phyloP scores from a whole-genome alignment of 306 rosid species.

The Casuarina cunninghamiana region DNA sequence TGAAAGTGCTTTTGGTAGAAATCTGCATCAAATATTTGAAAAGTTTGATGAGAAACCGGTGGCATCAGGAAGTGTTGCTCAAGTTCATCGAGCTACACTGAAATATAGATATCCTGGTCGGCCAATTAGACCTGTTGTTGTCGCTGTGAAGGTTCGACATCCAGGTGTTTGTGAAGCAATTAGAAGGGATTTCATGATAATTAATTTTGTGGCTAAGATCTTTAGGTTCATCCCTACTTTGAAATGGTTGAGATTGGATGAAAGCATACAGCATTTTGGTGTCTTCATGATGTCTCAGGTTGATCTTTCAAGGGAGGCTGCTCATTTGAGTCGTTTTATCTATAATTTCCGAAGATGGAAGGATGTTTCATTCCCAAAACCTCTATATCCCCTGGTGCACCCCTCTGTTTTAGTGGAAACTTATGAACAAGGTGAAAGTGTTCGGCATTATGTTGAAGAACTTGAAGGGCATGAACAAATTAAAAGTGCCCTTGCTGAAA shows the following conservation, averaged over 20 bases:
- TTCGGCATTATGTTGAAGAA: slow-evolving; percentile 58
- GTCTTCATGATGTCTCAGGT: slow-evolving; percentile 80
- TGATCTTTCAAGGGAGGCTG: slow-evolving; percentile 85
- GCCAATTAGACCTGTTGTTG: slow-evolving; percentile 57
- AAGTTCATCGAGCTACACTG: slow-evolving; percentile 76
- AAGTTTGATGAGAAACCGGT: slow-evolving; percentile 69
- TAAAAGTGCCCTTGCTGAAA: slow-evolving; percentile 72
- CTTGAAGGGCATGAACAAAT: slow-evolving; percentile 61
- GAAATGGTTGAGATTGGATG: slow-evolving; percentile 72
- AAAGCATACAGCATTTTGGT: slow-evolving; percentile 70
- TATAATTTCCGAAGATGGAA: slow-evolving; percentile 68
- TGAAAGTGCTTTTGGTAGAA: slow-evolving; percentile 70
- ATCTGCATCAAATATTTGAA: slow-evolving; percentile 67
- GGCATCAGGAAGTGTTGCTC: slow-evolving; percentile 88
- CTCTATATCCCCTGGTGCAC: slow-evolving; percentile 77
- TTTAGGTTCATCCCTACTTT: slow-evolving; percentile 52
- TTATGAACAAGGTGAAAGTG: slow-evolving; percentile 72
- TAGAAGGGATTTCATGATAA: slow-evolving; percentile 67
- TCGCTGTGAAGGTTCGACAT: slow-evolving; percentile 82
- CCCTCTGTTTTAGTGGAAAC: slow-evolving; percentile 85
- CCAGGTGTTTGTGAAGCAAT: slow-evolving; percentile 82
- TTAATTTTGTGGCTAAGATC: slow-evolving; percentile 55
- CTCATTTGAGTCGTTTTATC: slow-evolving; percentile 69
- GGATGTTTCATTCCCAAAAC: slow-evolving; percentile 79
- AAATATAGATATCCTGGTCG: slow-evolving; percentile 67